Conservation (phyloP, 2,329 filamentous ascomycete genomes). For the Penicillium sp. region DNA sequence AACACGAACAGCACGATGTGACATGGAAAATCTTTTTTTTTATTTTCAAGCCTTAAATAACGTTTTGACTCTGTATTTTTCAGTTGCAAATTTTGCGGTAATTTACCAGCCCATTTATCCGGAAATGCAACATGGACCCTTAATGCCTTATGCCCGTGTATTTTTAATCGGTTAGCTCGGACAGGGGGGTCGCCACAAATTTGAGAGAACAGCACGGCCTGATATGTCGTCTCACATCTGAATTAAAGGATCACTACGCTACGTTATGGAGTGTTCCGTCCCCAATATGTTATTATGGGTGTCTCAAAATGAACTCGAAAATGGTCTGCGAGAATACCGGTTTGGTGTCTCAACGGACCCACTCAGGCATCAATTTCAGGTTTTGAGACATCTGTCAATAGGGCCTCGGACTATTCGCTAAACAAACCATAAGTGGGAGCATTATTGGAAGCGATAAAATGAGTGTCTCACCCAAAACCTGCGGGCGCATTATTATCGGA, state of each 20-base stretch:
- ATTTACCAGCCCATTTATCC: neutral
- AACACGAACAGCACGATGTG: neutral
- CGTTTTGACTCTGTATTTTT: neutral
- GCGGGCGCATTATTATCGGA: neutral
- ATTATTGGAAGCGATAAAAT: neutral
- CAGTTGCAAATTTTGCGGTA: neutral
- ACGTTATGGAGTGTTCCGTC: neutral
- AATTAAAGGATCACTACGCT: neutral
- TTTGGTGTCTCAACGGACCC: slow-evolving; percentile 1
- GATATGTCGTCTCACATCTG: no score
- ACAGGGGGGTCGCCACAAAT: neutral
- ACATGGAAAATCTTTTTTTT: neutral
- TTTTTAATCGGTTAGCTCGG: neutral
- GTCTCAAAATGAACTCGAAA: neutral
- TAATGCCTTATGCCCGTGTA: neutral
- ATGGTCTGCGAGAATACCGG: neutral
- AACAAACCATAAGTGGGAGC: neutral
- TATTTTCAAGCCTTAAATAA: neutral
- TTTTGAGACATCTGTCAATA: slow-evolving; percentile 1
- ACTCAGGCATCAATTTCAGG: neutral
- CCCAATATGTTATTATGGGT: neutral
- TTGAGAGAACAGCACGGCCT: neutral
- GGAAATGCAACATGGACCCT: neutral
- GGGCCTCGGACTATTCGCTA: neutral
- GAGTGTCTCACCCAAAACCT: slow-evolving; percentile 4